Conservation (phyloP, 768 basidiomycete species). For the Boletus barrowsii region DNA sequence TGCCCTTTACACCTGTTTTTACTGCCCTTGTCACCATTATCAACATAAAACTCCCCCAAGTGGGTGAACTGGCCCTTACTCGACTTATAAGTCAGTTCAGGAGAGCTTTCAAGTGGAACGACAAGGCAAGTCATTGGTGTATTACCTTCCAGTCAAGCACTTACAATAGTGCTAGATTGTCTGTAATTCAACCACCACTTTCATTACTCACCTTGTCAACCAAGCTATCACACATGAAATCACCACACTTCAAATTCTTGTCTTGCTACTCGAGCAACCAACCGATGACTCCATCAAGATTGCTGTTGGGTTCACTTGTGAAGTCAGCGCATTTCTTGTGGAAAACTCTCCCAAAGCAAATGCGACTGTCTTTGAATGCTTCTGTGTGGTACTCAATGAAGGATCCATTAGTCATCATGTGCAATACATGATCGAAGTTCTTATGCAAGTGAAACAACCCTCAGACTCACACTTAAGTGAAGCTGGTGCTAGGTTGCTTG, state of each 20-base stretch:
- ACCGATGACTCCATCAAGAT: slow-evolving; percentile 99
- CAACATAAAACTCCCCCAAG: slow-evolving; percentile 95
- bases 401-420: slow-evolving; percentile 92
- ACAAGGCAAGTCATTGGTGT: slow-evolving; percentile 66
- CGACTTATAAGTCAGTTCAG: slow-evolving; percentile 94
- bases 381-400: slow-evolving; percentile 95
- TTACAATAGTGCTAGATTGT: slow-evolving; percentile 57
- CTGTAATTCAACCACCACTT: slow-evolving; percentile 90
- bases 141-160: not conserved
- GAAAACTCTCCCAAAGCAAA: slow-evolving; percentile 96
- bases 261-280: slow-evolving; percentile 91
- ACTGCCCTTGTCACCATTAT: slow-evolving; percentile 91
- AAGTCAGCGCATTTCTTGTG: slow-evolving; percentile 91
- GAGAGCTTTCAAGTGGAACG: slow-evolving; percentile 92
- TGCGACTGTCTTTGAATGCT: slow-evolving; percentile 92
- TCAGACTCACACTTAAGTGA: no score
- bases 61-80: slow-evolving; percentile 87
- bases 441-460: slow-evolving; percentile 99
- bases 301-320: slow-evolving; percentile 94
- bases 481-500: no score
- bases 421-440: slow-evolving; percentile 99
- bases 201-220: slow-evolving; percentile 88
- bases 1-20: slow-evolving; percentile 97
- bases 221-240: slow-evolving; percentile 93
- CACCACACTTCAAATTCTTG: slow-evolving; percentile 90